A percentile compares a stretch with the other conserved stretches of the same genome.
Evolutionary conservation across 2,329 filamentous ascomycete species (phyloP).

Genomic region (Mollisia scopiformis): DNA sequence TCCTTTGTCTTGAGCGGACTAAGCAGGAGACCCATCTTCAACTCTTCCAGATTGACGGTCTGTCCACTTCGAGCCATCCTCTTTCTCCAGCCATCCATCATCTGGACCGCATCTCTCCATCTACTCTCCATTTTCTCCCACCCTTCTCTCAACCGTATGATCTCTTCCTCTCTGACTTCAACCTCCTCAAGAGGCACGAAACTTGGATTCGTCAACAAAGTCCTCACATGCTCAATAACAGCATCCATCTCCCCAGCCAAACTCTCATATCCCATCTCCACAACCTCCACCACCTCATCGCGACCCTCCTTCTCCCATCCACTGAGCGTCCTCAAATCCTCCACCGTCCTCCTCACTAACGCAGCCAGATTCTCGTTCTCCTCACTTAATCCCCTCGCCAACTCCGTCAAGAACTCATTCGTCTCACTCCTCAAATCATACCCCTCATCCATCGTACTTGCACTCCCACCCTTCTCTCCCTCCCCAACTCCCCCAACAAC

Average conservation of each 20-base stretch:
- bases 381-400: constrained; percentile 82
- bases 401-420: constrained; percentile 84
- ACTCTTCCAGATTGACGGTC: constrained; percentile 69
- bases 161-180: constrained; percentile 89
- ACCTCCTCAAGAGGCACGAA: constrained; percentile 97
- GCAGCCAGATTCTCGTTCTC: constrained; percentile 85
- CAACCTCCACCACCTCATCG: constrained; percentile 28
- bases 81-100: constrained; percentile 92
- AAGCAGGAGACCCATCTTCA: constrained; percentile 69
- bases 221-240: constrained; percentile 80
- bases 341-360: constrained; percentile 72
- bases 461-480: constrained; percentile 35
- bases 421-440: constrained; percentile 84
- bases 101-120: constrained; percentile 85
- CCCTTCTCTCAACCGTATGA: constrained; percentile 77
- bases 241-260: constrained; percentile 74
- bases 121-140: constrained; percentile 93
- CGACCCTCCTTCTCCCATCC: constrained; percentile 51
- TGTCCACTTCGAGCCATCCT: constrained; percentile 74
- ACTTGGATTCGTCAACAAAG: constrained; percentile 88
- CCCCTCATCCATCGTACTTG: constrained; percentile 48
- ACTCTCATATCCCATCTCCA: constrained; percentile 56
- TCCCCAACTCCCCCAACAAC: constrained; percentile 56
- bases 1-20: constrained; percentile 60
- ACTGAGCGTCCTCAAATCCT: constrained; percentile 71